Percentiles rank a stretch among this genome's conserved stretches.
These are phyloP conservation scores for Talaromyces sp. DNA, from an alignment of 2,329 filamentous ascomycete species.

Conservation along the genomic window DNA sequence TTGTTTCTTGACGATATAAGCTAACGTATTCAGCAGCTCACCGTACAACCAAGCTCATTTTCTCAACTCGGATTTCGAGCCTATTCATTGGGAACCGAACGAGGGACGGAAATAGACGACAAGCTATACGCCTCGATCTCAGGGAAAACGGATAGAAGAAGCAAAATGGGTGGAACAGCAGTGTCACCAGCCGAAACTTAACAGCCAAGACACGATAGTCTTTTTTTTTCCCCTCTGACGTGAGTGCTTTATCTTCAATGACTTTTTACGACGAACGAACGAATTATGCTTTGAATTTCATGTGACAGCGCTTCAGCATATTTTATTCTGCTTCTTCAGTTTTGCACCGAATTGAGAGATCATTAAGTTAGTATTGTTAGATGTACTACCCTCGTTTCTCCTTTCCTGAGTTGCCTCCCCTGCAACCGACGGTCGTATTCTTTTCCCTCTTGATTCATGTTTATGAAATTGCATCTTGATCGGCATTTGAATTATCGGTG, in stretches of 20 bases:
- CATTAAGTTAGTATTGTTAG: background rate
- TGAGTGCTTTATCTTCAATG: background rate
- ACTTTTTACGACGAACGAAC: background rate
- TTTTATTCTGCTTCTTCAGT: background rate
- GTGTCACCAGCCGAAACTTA: background rate
- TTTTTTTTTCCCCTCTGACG: background rate
- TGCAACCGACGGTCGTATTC: background rate
- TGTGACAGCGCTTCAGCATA: slow-evolving; percentile 13
- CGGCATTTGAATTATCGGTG: background rate
- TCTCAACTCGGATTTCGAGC: slow-evolving; percentile 43
- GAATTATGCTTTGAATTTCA: slow-evolving; percentile 1
- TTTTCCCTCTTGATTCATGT: background rate
- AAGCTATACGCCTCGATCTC: background rate
- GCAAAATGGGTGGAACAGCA: background rate
- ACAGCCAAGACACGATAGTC: background rate
- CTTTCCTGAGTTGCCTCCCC: background rate
- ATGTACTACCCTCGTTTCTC: background rate
- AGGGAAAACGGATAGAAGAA: background rate
- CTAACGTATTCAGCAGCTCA: slow-evolving; percentile 28
- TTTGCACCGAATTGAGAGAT: background rate
- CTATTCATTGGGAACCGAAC: slow-evolving; percentile 41
- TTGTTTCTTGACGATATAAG: background rate
- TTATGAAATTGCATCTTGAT: slow-evolving; percentile 4
- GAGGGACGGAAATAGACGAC: slow-evolving; percentile 29
- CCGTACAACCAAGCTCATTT: slow-evolving; percentile 45